Percentiles rank a stretch among this genome's conserved stretches.
Evolutionary conservation across 1,139 yeast species (phyloP).

Genomic region (Yamadazyma pseudoaaseri): DNA sequence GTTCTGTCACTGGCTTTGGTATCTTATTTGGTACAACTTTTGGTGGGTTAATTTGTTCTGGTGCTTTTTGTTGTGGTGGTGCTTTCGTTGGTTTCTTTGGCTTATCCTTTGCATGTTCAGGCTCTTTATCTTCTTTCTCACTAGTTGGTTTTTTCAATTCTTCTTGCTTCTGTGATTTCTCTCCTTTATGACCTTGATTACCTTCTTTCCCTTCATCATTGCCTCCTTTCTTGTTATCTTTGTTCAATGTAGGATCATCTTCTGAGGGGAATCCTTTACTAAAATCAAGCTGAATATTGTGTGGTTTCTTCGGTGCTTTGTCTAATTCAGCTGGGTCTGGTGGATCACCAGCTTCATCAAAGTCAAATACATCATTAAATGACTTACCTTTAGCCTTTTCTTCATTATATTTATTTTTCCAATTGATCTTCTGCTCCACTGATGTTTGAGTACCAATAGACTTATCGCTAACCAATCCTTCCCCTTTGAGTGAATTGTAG

Average conservation of each 20-base stretch:
- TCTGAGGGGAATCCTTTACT: not conserved
- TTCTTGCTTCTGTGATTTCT: not conserved
- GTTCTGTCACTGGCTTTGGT: slow-evolving; percentile 4
- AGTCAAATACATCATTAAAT: not conserved
- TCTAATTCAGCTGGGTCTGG: slow-evolving; percentile 1
- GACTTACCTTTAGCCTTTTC: slow-evolving; percentile 3
- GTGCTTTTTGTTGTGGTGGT: not conserved
- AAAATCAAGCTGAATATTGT: not conserved
- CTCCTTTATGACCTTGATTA: too few relatives aligned
- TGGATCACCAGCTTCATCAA: not conserved
- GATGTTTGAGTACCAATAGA: slow-evolving; percentile 1
- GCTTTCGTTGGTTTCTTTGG: not conserved
- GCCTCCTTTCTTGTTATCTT: too few relatives aligned
- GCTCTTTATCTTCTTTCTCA: not conserved
- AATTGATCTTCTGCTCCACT: slow-evolving; percentile 1
- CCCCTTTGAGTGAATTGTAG: slow-evolving; percentile 1
- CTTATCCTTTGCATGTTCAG: not conserved
- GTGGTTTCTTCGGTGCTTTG: not conserved
- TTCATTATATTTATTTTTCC: slow-evolving; percentile 2
- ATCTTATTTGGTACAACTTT: slow-evolving; percentile 5
- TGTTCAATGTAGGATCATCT: not conserved
- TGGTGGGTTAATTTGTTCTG: too few relatives aligned
- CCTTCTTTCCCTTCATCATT: too few relatives aligned
- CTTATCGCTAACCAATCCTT: slow-evolving; percentile 1
- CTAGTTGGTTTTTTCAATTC: not conserved